Evolutionary conservation across 306 rosid genomes (phyloP).

Genomic region (Geum urbanum): DNA sequence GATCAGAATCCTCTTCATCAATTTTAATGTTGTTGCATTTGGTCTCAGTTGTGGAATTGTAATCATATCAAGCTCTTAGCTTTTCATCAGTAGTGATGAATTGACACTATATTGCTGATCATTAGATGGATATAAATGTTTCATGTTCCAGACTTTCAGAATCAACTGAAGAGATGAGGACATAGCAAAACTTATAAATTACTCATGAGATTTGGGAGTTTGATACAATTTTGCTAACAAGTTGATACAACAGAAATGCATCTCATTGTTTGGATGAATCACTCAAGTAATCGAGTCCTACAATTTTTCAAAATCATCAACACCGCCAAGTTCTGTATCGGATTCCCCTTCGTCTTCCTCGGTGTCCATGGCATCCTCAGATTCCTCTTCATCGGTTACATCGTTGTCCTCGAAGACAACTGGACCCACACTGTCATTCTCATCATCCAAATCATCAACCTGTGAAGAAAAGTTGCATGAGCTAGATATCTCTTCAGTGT

Average conservation of each 20-base stretch:
- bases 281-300: slow-evolving; percentile 43
- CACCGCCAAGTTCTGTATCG: background rate
- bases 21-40: background rate
- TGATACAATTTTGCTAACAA: slow-evolving; percentile 1
- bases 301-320: slow-evolving; percentile 30
- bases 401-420: slow-evolving; percentile 56
- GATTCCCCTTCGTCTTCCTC: slow-evolving; percentile 37
- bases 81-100: background rate
- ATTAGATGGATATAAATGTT: too few relatives aligned
- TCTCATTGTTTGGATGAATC: slow-evolving; percentile 19
- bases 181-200: slow-evolving; percentile 4
- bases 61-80: background rate
- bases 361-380: slow-evolving; percentile 66
- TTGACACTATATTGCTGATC: too few relatives aligned
- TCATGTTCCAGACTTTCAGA: too few relatives aligned
- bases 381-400: slow-evolving; percentile 47
- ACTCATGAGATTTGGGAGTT: background rate
- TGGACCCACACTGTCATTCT: slow-evolving; percentile 36
- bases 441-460: slow-evolving; percentile 52
- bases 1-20: background rate
- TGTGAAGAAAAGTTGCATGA: slow-evolving; percentile 20
- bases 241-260: background rate
- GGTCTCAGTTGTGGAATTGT: background rate
- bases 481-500: background rate
- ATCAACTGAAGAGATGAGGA: too few relatives aligned